These are phyloP conservation scores for Haplosporangium sp. DNA, from an alignment of 371 early-diverging fungal species.

Conservation along the genomic window DNA sequence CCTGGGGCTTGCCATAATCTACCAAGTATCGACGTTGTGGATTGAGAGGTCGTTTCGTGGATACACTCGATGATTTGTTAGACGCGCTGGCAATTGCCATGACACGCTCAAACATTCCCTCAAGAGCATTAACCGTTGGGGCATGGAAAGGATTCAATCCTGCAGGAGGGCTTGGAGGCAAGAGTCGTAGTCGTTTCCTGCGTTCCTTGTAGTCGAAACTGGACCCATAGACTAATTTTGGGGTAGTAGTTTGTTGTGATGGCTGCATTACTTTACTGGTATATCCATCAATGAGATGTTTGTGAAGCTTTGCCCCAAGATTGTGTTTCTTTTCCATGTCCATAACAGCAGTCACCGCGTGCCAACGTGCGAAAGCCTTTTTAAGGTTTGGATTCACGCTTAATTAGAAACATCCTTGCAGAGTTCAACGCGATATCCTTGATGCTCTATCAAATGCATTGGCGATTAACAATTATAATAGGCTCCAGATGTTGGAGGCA, in stretches of 20 bases:
- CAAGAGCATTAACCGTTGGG: conserved; percentile 33
- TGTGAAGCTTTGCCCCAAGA: too few relatives aligned
- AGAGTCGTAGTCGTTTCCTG: conserved; percentile 22
- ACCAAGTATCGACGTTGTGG: not conserved
- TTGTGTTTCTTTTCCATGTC: too few relatives aligned
- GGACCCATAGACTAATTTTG: conserved; percentile 22
- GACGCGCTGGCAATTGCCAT: conserved; percentile 30
- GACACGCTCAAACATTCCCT: conserved; percentile 53
- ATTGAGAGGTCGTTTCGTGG: not conserved
- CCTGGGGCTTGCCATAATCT: conserved; percentile 17
- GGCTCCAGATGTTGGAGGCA: too few relatives aligned
- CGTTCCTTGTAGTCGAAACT: conserved; percentile 37
- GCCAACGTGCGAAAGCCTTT: too few relatives aligned
- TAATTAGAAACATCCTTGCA: too few relatives aligned
- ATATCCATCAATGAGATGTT: too few relatives aligned
- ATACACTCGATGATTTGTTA: not conserved
- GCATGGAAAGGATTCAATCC: conserved; percentile 50
- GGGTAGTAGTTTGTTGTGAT: not conserved
- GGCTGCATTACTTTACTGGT: conserved; percentile 1
- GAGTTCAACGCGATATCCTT: too few relatives aligned
- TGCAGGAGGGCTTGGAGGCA: conserved; percentile 24
- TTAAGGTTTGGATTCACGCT: too few relatives aligned
- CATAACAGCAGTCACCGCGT: too few relatives aligned
- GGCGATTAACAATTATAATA: too few relatives aligned
- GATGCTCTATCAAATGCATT: too few relatives aligned